Evolutionary conservation across 768 basidiomycete genomes (phyloP).

Genomic region (Dacryopinax spathularia): DNA sequence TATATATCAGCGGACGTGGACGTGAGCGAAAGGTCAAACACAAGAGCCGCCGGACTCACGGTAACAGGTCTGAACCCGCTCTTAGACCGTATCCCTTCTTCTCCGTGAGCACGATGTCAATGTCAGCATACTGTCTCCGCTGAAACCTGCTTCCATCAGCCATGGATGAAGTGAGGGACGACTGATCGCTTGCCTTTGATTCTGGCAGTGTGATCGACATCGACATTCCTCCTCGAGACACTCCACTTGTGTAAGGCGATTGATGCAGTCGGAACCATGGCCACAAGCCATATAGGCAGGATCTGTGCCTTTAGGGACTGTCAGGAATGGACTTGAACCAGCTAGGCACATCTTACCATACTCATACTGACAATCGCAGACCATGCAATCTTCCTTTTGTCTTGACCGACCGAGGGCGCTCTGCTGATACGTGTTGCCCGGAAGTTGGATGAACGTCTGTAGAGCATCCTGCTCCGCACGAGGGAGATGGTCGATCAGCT

Average conservation of each 20-base stretch:
- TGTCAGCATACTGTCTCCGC: slow-evolving; percentile 63
- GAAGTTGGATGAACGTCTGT: slow-evolving; percentile 56
- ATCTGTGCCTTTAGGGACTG: slow-evolving; percentile 36
- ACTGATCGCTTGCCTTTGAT: slow-evolving; percentile 60
- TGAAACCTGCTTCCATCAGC: slow-evolving; percentile 55
- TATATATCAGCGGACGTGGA: slow-evolving; percentile 2
- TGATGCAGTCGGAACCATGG: slow-evolving; percentile 84
- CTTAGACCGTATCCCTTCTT: slow-evolving; percentile 92
- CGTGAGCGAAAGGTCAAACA: background rate
- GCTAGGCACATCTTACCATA: slow-evolving; percentile 46
- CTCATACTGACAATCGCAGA: slow-evolving; percentile 82
- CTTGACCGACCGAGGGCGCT: slow-evolving; percentile 73
- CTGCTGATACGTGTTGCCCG: slow-evolving; percentile 74
- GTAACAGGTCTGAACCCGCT: slow-evolving; percentile 35
- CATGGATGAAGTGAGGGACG: slow-evolving; percentile 5
- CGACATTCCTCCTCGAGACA: slow-evolving; percentile 84
- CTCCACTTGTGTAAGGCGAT: slow-evolving; percentile 91
- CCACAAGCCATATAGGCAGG: slow-evolving; percentile 62
- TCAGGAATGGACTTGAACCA: background rate
- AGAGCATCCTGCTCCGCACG: slow-evolving; percentile 59
- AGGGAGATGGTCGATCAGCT: slow-evolving; percentile 66
- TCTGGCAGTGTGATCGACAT: slow-evolving; percentile 67
- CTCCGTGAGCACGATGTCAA: slow-evolving; percentile 85
- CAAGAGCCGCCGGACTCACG: slow-evolving; percentile 19
- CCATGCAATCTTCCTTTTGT: slow-evolving; percentile 83